Conservation (phyloP, 108 stramenopile genomes). For the Nitzschia palea region DNA sequence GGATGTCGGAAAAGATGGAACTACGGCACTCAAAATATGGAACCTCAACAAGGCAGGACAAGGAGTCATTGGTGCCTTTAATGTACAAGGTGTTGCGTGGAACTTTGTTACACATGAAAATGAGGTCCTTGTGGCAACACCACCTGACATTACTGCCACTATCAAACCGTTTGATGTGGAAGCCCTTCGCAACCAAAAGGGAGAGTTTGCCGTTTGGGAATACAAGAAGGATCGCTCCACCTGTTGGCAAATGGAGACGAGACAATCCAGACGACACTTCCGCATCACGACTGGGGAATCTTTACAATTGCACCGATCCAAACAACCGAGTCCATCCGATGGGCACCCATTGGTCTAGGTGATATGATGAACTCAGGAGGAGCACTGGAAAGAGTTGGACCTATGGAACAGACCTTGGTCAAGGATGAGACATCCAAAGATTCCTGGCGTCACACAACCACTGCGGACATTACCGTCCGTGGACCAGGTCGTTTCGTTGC, state of each 20-base stretch:
- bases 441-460: conserved; percentile 1
- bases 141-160: conserved; percentile 11
- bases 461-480: conserved; percentile 28
- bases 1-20: conserved; percentile 43
- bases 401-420: conserved; percentile 4
- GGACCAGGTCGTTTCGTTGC: conserved; percentile 43
- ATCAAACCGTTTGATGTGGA: conserved; percentile 33
- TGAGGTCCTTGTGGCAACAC: conserved; percentile 27
- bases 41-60: conserved; percentile 29
- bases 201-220: conserved; percentile 36
- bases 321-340: conserved; percentile 1
- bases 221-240: conserved; percentile 18
- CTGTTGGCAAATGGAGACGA: conserved; percentile 20
- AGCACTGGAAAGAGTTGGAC: conserved; percentile 19
- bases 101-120: conserved; percentile 41
- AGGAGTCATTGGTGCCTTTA: conserved; percentile 46
- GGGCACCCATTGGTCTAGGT: conserved; percentile 44
- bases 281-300: conserved; percentile 42
- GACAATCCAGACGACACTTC: conserved; percentile 13
- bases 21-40: conserved; percentile 41
- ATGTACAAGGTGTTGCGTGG: conserved; percentile 53
- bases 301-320: conserved; percentile 30
- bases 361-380: conserved; percentile 56
- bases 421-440: not conserved
- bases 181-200: conserved; percentile 6